Evolutionary conservation across 148 eudicot species (phyloP).

Genomic region (Chenopodium album): DNA sequence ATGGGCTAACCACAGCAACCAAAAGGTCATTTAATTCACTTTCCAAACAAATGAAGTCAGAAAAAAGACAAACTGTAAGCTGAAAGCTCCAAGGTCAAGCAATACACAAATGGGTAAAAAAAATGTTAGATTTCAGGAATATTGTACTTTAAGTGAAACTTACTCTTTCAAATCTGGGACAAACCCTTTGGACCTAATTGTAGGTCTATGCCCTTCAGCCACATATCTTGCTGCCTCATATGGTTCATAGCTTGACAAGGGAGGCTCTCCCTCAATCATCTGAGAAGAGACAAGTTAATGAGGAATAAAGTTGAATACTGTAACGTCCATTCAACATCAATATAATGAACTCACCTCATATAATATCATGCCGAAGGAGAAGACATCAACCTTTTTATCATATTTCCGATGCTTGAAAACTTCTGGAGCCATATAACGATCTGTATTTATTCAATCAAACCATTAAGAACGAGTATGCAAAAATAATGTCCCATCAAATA

Average conservation of each 20-base stretch:
- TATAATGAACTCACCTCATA: conserved; percentile 65
- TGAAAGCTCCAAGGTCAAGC: background rate
- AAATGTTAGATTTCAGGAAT: background rate
- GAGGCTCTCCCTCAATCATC: conserved; percentile 91
- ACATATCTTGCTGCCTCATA: conserved; percentile 77
- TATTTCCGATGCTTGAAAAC: conserved; percentile 93
- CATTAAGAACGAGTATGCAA: background rate
- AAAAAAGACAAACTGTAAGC: background rate
- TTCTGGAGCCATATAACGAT: conserved; percentile 99
- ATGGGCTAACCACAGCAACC: conserved; percentile 5
- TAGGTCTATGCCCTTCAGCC: conserved; percentile 80
- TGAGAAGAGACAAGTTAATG: conserved; percentile 31
- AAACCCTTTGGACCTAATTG: conserved; percentile 60
- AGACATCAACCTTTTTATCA: conserved; percentile 97
- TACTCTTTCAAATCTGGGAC: conserved; percentile 68
- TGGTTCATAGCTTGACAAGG: conserved; percentile 62
- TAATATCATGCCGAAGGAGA: conserved; percentile 94
- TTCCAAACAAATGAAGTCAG: background rate
- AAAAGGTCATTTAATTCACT: background rate
- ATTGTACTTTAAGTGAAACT: conserved; percentile 29
- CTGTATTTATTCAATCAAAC: conserved; percentile 39
- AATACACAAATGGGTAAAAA: background rate
- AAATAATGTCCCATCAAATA: conserved; percentile 6
- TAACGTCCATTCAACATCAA: background rate
- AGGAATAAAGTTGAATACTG: conserved; percentile 1